Evolutionary conservation across 2,329 filamentous ascomycete genomes (phyloP).

Genomic region (Myriangium duriaei): DNA sequence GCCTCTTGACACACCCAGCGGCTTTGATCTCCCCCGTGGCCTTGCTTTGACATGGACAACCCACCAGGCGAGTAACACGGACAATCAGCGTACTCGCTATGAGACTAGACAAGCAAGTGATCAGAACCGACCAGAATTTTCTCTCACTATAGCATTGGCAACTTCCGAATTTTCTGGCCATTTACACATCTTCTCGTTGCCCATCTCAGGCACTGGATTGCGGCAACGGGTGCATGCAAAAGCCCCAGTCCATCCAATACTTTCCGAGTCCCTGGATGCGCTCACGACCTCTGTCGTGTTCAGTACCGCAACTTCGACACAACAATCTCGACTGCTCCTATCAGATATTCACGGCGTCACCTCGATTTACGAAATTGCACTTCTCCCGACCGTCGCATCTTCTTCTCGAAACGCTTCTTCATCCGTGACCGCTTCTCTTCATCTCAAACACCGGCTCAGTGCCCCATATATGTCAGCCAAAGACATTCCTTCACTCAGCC

Average conservation of each 20-base stretch:
- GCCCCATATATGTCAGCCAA: slow-evolving; percentile 16
- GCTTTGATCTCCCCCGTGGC: slow-evolving; percentile 39
- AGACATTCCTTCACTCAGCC: slow-evolving; percentile 16
- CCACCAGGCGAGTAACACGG: slow-evolving; percentile 16
- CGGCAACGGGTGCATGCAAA: slow-evolving; percentile 1
- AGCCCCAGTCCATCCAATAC: slow-evolving; percentile 26
- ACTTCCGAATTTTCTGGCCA: slow-evolving; percentile 25
- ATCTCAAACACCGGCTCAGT: slow-evolving; percentile 12
- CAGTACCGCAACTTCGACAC: slow-evolving; percentile 40
- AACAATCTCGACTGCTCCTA: slow-evolving; percentile 40
- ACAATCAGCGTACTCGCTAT: slow-evolving; percentile 16
- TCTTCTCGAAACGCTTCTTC: slow-evolving; percentile 16
- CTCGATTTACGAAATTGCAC: slow-evolving; percentile 41
- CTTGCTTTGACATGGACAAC: slow-evolving; percentile 42
- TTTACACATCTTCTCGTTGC: slow-evolving; percentile 30
- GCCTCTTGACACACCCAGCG: slow-evolving; percentile 34
- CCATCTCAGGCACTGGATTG: slow-evolving; percentile 14
- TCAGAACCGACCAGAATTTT: slow-evolving; percentile 10
- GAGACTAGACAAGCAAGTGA: neutral
- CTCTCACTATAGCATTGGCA: slow-evolving; percentile 28
- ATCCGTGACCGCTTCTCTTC: slow-evolving; percentile 11
- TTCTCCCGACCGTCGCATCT: slow-evolving; percentile 10
- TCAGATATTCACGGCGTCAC: slow-evolving; percentile 39
- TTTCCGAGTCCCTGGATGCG: slow-evolving; percentile 35
- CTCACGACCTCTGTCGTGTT: slow-evolving; percentile 41